These are phyloP conservation scores for Tuber indicum DNA, from an alignment of 495 filamentous ascomycete genomes.

Conservation along the genomic window DNA sequence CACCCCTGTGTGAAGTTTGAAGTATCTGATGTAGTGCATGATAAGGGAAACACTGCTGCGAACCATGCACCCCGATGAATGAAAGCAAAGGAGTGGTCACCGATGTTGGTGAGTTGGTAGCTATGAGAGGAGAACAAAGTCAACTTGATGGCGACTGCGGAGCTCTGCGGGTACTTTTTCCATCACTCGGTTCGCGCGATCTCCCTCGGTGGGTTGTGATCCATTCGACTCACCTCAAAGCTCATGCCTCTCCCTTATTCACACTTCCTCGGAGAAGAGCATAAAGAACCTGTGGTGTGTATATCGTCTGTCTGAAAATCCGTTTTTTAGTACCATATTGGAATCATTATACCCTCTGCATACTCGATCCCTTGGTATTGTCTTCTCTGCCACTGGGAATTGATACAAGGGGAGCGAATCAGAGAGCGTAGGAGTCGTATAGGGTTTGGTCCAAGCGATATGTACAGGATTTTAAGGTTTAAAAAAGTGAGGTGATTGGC, in stretches of 20 bases:
- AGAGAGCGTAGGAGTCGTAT: background rate
- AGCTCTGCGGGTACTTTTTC: background rate
- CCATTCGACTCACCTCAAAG: background rate
- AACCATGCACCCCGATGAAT: background rate
- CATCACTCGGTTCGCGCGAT: background rate
- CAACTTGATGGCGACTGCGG: background rate
- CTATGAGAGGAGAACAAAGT: background rate
- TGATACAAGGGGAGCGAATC: background rate
- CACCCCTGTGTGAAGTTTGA: background rate
- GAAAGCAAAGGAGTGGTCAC: background rate
- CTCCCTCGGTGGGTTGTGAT: background rate
- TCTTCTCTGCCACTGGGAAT: background rate
- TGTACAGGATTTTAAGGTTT: background rate
- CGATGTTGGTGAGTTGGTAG: background rate
- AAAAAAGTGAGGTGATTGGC: background rate
- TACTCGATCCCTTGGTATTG: background rate
- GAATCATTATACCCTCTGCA: background rate
- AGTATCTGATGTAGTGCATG: background rate
- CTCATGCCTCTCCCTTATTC: background rate
- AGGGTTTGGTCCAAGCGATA: background rate
- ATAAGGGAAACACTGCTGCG: background rate
- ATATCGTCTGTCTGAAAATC: too few relatives aligned
- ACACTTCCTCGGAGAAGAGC: background rate
- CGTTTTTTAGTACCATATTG: background rate
- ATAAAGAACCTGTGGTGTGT: background rate